Percentiles rank a stretch among this genome's conserved stretches.
Evolutionary conservation across 192 early-diverging fungal species (phyloP).

Genomic region (Rhizophlyctis rosea): DNA sequence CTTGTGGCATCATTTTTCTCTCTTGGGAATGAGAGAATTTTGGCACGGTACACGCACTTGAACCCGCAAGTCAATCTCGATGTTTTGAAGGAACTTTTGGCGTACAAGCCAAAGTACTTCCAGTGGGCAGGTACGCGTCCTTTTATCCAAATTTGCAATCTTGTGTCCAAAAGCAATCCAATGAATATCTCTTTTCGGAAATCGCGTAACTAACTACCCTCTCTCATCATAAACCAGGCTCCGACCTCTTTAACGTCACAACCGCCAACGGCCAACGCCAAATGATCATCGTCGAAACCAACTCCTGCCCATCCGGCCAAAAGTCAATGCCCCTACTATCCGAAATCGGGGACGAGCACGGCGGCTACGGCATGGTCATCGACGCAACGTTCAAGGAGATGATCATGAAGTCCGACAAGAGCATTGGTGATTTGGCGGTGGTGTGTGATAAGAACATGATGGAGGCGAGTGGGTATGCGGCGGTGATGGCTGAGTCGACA

Average conservation of each 20-base stretch:
- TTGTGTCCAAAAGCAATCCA: no score
- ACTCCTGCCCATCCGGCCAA: slow-evolving; percentile 86
- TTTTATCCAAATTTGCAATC: slow-evolving; percentile 1
- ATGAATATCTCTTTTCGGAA: neutral
- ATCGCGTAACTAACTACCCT: no score
- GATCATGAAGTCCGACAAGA: slow-evolving; percentile 55
- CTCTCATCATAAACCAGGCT: slow-evolving; percentile 46
- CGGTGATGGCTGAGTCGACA: slow-evolving; percentile 71
- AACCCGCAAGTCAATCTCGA: slow-evolving; percentile 76
- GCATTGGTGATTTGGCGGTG: slow-evolving; percentile 75
- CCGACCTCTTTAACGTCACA: slow-evolving; percentile 85
- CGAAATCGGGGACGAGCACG: slow-evolving; percentile 68
- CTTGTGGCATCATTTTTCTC: slow-evolving; percentile 80
- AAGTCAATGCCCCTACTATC: slow-evolving; percentile 86
- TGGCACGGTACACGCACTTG: slow-evolving; percentile 80
- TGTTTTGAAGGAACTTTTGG: slow-evolving; percentile 57
- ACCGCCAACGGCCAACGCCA: slow-evolving; percentile 79
- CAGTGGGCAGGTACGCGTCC: slow-evolving; percentile 64
- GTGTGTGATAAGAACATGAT: slow-evolving; percentile 86
- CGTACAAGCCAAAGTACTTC: slow-evolving; percentile 68
- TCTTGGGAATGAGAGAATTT: slow-evolving; percentile 84
- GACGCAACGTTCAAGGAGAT: slow-evolving; percentile 73
- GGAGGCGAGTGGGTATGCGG: slow-evolving; percentile 82
- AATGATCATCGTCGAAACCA: slow-evolving; percentile 92
- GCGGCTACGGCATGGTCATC: slow-evolving; percentile 79